A percentile compares a stretch with the other conserved stretches of the same genome.
Conservation (phyloP, 441 rosid species). For the Cnidoscolus chayamansa region DNA sequence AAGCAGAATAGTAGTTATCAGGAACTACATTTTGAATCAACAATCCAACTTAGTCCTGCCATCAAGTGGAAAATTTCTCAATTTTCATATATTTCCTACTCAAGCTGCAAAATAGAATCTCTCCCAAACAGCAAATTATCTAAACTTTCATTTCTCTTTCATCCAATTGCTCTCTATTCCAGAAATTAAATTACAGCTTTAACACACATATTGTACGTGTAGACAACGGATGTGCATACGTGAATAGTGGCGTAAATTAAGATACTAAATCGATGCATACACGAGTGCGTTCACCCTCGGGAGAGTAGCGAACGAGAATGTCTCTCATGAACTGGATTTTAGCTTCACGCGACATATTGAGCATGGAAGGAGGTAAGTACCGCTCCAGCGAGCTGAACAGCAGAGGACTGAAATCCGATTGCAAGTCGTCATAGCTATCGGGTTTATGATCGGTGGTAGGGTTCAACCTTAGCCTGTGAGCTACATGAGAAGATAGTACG, state of each 20-base stretch:
- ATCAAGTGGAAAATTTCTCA: background rate
- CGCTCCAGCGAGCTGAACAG: conserved; percentile 52
- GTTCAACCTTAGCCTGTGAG: conserved; percentile 49
- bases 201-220: background rate
- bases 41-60: background rate
- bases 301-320: conserved; percentile 61
- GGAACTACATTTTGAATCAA: background rate
- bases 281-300: conserved; percentile 66
- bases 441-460: conserved; percentile 71
- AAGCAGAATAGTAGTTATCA: too few relatives aligned
- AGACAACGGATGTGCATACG: background rate
- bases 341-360: conserved; percentile 44
- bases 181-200: background rate
- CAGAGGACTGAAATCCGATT: conserved; percentile 50
- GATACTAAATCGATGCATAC: conserved; percentile 28
- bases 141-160: background rate
- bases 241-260: too few relatives aligned
- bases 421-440: conserved; percentile 65
- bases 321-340: conserved; percentile 68
- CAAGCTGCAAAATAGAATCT: background rate
- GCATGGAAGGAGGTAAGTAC: conserved; percentile 62
- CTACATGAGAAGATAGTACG: conserved; percentile 26
- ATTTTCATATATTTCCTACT: background rate
- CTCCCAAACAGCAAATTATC: background rate
- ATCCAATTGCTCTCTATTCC: background rate